Evolutionary conservation across 306 rosid species (phyloP), one percentile per base, ranked within the genome.

Genomic region (Ochetophila trinervis): DNA sequence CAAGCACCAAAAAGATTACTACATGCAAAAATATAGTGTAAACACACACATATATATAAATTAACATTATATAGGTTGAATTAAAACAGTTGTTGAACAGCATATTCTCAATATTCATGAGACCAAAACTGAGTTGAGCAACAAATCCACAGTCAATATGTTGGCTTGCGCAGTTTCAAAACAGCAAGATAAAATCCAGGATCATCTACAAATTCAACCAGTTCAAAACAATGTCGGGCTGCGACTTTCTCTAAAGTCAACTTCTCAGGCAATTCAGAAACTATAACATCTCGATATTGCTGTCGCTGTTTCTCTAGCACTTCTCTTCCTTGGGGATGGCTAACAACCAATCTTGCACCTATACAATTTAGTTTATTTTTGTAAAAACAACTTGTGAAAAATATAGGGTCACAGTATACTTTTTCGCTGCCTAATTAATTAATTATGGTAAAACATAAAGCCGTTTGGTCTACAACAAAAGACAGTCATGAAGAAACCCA

Each of bases 291-390:
- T 0, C 95, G 85, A 63, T 76, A 66, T 64, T 74, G 83, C 67
- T 83, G 65, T 52, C 79, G 79, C 63, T 88, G 90, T 71, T 81
- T 74, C 62, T 86, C 70, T n/a, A 88, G 78, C 57, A 52, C 79
- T 69, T 76, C 77, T 78, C 90, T 88, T 66, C 96, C 96, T 62
- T 83, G 80, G 23, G 97, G 96, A 78, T 93, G 96, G 83, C 96
- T 84, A 52, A 93, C 83, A 53, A 93, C 79, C 73, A 93, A 64
- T 74, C 91, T 86, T 72, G 90, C 95, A 68, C 96, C 96, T 90
- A 57, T 57, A 71, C 52, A 35, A 51, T 20, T 27, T 5, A 21
- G 21, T 34, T 18, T 2, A 11, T 13, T 44, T 42, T 23, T 4
- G 2, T 48, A 24, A 52, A 42, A 48, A 15, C 52, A 12, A 17